Evolutionary conservation across 1,139 yeast species (phyloP).

Genomic region (Hyphopichia khmerensis): DNA sequence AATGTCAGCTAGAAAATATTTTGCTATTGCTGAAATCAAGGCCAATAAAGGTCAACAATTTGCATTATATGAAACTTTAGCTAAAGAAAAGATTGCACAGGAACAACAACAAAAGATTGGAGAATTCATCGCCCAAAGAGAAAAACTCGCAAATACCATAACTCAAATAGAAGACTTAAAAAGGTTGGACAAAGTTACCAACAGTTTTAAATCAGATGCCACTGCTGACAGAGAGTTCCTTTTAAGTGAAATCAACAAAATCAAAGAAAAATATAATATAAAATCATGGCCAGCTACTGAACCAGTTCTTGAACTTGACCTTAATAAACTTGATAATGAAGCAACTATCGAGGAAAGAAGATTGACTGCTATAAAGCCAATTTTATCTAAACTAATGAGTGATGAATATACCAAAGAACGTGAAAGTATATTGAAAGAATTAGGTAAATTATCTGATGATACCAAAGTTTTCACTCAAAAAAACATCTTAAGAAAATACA

Average conservation of each 20-base stretch:
- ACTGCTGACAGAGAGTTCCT: constrained; percentile 39
- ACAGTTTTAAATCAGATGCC: constrained; percentile 29
- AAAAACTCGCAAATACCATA: constrained; percentile 33
- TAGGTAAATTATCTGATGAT: constrained; percentile 24
- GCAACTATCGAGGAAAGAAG: constrained; percentile 27
- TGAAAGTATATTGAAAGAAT: constrained; percentile 23
- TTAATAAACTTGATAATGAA: constrained; percentile 24
- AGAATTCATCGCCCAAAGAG: constrained; percentile 49
- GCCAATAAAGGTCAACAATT: constrained; percentile 89
- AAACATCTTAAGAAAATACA: constrained; percentile 42
- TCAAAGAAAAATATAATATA: constrained; percentile 54
- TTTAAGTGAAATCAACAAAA: constrained; percentile 43
- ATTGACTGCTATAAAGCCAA: constrained; percentile 25
- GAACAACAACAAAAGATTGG: constrained; percentile 58
- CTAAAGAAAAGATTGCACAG: constrained; percentile 58
- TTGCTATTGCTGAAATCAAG: constrained; percentile 93
- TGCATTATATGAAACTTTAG: constrained; percentile 73
- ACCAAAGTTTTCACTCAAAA: constrained; percentile 31
- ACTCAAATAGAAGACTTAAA: constrained; percentile 50
- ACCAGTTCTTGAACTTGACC: constrained; percentile 34
- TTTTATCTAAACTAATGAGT: constrained; percentile 33
- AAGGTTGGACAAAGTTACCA: constrained; percentile 41
- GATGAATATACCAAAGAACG: constrained; percentile 26
- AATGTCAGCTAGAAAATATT: constrained; percentile 74
- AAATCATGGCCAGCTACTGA: constrained; percentile 57